Evolutionary conservation across 306 rosid species (phyloP), one percentile per base, ranked within the genome.

Genomic region (Delonix regia): DNA sequence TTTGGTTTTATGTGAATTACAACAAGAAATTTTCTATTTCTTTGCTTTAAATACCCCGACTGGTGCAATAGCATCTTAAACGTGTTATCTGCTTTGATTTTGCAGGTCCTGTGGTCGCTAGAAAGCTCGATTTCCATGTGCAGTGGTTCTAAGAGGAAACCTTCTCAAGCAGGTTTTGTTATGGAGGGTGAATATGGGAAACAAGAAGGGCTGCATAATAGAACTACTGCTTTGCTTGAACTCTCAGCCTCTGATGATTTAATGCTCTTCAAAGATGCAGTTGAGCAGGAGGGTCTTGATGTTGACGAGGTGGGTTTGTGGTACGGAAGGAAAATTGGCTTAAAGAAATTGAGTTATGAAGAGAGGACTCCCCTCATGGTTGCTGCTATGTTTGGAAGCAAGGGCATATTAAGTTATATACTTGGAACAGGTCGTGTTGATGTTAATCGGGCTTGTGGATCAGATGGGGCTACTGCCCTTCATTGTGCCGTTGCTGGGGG

Each of bases 341-440:
- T 93, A 2, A 94, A 88, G 81, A 86, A 80, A 78, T 38, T 91
- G 83, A 72, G 90, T 22, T 84, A 76, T 69, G 96, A 91, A 78
- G 91, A 88, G 86, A 88, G 96, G 76, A 91, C 93, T 0, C 96
- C 98, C 49, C 92, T 91, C 41, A 88, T 91, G 97, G 78, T 94
- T 71, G 94, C 98, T 65, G 87, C 98, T 10, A 86, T 86, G 96
- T 94, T 87, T 44, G 98, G 96, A 64, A 91, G 97, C 90, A 81
- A 74, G 59, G 74, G 59, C 16, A 96, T 94, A 6, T 48, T 91
- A n/a, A 76, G 72, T 34, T 91, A 87, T 76, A 86, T 94, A 18
- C 81, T 94, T 47, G 81, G 74, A 30, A 84, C 79, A 0, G 91
- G 94, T 11, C 45, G 38, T 33, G 89, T 83, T 9, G 91, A 94